Evolutionary conservation across 176 grass and related monocot species (phyloP).

Genomic region (Musa acuminata): DNA sequence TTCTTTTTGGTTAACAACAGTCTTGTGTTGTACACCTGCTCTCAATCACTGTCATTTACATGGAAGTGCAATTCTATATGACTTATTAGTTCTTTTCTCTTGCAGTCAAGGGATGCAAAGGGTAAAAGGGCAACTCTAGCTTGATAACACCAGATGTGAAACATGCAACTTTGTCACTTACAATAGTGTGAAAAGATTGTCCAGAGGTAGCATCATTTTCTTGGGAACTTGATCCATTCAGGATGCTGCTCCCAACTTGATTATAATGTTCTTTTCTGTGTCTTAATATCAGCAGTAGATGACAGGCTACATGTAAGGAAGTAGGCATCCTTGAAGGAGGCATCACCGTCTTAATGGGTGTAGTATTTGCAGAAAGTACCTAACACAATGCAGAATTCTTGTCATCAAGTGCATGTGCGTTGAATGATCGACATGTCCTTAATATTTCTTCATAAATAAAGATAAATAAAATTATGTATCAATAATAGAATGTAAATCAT

Average conservation of each 20-base stretch:
- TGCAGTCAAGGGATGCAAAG: constrained; percentile 78
- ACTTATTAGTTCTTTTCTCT: constrained; percentile 11
- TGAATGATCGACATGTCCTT: neutral
- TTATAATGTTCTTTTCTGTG: neutral
- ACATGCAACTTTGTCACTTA: neutral
- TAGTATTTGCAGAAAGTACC: neutral
- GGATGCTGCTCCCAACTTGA: neutral
- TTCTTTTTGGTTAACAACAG: no score
- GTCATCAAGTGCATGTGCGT: neutral
- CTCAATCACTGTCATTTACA: constrained; percentile 1
- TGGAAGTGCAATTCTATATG: constrained; percentile 8
- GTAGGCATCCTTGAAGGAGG: neutral
- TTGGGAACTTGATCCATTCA: neutral
- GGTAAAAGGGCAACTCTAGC: constrained; percentile 87
- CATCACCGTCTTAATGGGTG: neutral
- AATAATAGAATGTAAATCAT: no score
- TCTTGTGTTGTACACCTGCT: neutral
- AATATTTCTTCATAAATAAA: neutral
- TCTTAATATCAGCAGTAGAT: neutral
- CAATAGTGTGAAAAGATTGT: neutral
- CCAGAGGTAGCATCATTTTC: neutral
- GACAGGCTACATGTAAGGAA: neutral
- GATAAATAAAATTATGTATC: neutral
- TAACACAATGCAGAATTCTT: neutral
- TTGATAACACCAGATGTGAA: constrained; percentile 27